These are phyloP conservation scores for Moesziomyces sp. DNA, from an alignment of 1,284 basidiomycete species.

Conservation along the genomic window DNA sequence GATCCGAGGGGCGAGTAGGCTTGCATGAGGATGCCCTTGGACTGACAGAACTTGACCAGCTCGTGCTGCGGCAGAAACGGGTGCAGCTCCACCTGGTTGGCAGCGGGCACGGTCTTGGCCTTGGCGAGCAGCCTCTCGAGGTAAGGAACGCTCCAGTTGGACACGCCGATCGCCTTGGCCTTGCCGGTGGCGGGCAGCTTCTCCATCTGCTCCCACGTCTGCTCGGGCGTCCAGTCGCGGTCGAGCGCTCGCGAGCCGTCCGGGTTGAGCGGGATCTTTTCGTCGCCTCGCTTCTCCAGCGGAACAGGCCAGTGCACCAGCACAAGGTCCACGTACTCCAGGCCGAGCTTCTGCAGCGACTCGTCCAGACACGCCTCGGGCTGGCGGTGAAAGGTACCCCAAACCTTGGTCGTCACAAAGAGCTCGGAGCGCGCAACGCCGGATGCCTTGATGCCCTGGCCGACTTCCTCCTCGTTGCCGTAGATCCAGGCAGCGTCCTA, in stretches of 20 bases:
- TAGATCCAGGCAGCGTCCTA: conserved; percentile 49
- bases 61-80: conserved; percentile 77
- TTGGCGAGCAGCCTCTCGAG: conserved; percentile 70
- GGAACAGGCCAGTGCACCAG: conserved; percentile 69
- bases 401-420: conserved; percentile 85
- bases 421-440: conserved; percentile 81
- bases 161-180: conserved; percentile 80
- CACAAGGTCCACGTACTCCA: conserved; percentile 82
- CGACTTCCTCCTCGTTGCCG: conserved; percentile 84
- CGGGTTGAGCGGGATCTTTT: conserved; percentile 75
- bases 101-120: conserved; percentile 76
- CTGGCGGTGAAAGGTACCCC: conserved; percentile 68
- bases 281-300: conserved; percentile 77
- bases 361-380: conserved; percentile 77
- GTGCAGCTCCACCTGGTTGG: conserved; percentile 73
- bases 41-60: conserved; percentile 76
- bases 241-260: conserved; percentile 72
- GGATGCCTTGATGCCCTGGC: conserved; percentile 78
- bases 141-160: conserved; percentile 55
- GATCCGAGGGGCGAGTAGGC: conserved; percentile 60
- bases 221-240: conserved; percentile 76
- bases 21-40: conserved; percentile 35
- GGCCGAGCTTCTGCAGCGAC: conserved; percentile 78
- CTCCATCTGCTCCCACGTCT: conserved; percentile 88
- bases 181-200: conserved; percentile 76